phyloP scores from a whole-genome alignment of 192 early-diverging fungal species.

The Podila verticillata region DNA sequence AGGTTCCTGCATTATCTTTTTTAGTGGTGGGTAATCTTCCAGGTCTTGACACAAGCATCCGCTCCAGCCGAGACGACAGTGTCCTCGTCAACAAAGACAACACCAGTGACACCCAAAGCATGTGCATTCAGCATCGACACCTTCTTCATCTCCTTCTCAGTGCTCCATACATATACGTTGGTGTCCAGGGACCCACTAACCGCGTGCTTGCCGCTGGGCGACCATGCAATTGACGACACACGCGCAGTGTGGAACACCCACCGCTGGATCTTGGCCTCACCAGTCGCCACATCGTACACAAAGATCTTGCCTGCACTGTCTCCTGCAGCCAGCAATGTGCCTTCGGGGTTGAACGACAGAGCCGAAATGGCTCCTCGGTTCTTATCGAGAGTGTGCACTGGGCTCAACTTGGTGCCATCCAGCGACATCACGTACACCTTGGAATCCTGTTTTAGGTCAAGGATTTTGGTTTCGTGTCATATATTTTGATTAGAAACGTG shows the following conservation, averaged over 20 bases:
- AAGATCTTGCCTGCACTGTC: conserved; percentile 84
- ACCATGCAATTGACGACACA: conserved; percentile 86
- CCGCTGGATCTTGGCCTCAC: conserved; percentile 61
- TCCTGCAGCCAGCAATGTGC: conserved; percentile 78
- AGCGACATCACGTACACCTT: conserved; percentile 74
- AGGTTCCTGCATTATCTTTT: no score
- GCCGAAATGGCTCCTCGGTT: conserved; percentile 78
- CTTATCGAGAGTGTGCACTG: conserved; percentile 27
- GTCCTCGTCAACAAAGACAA: conserved; percentile 72
- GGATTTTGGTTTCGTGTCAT: neutral
- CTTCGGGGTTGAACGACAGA: conserved; percentile 82
- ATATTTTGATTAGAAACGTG: no score
- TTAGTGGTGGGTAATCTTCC: conserved; percentile 53
- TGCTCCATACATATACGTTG: conserved; percentile 91
- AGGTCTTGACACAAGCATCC: conserved; percentile 85
- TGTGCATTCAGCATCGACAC: conserved; percentile 84
- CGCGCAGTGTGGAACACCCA: conserved; percentile 94
- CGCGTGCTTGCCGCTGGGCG: conserved; percentile 74
- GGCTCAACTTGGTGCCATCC: conserved; percentile 47
- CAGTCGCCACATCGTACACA: conserved; percentile 69
- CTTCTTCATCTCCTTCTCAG: conserved; percentile 80
- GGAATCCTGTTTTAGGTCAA: conserved; percentile 55
- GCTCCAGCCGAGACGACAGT: conserved; percentile 80
- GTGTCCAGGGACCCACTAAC: conserved; percentile 90
- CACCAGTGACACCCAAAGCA: conserved; percentile 78